Base-by-base conservation (phyloP, 306 rosid species). In the Cucumis melo region DNA sequence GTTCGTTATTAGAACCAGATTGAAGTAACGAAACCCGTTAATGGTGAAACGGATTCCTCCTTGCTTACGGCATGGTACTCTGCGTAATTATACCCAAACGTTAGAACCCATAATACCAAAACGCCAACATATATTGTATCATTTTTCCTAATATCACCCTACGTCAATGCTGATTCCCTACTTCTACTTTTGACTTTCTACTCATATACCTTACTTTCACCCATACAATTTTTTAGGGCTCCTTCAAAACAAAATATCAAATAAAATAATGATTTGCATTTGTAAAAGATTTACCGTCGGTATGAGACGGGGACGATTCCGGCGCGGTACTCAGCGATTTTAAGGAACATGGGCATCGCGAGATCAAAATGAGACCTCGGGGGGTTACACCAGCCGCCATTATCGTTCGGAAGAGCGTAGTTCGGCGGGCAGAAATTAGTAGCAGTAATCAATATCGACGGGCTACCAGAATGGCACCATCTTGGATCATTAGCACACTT, bases 381-480 rank as follows among this genome's bases (percentile, higher is more conserved):
- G 54, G 98, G 98, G 91, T 94, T 94, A 75, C 98, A 94, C 98
- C 98, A 94, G 0, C 98, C 98, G 17, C 98, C 98, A 75, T 94
- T 89, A 88, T 94, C 98, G 78, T 83, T 94, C 0, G 98, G 92
- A 27, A 85, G 97, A 8, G 98, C 98, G 23, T 39, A 94, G 81
- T 94, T 94, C 0, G 98, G 98, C 2, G 98, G 98, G 81, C 98
- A 94, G 66, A 94, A 94, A 86, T 94, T 94, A 1, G 98, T 94
- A 58, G 98, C 98, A 0, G 98, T 91, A 8, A 94, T 76, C 16
- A 94, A 54, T 51, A 94, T 94, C 0, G 98, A 91, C 0, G 98
- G 98, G 77, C 98, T 90, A 0, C 98, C 98, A 0, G 98, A 85
- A 80, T 94, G 98, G 50, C 98, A 94, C 97, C 96, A 94, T 0